These are phyloP conservation scores for Xylariaceae sp. DNA, from an alignment of 2,329 filamentous ascomycete species.

Conservation along the genomic window DNA sequence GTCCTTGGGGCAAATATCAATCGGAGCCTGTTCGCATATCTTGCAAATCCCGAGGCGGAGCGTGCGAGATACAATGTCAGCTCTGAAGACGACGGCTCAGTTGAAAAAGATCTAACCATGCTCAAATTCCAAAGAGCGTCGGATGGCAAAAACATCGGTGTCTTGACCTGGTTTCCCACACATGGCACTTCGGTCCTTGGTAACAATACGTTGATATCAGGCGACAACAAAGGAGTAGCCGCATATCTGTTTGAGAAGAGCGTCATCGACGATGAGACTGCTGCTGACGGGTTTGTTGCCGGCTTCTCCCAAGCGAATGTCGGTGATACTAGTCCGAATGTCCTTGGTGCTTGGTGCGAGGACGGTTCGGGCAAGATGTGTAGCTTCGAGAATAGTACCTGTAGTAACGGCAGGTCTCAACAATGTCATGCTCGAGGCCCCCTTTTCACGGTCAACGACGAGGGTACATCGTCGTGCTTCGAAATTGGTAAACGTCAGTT, in stretches of 20 bases:
- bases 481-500: slow-evolving; percentile 78
- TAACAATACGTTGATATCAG: slow-evolving; percentile 88
- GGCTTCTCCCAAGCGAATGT: slow-evolving; percentile 93
- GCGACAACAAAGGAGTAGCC: slow-evolving; percentile 96
- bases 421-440: slow-evolving; percentile 76
- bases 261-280: slow-evolving; percentile 55
- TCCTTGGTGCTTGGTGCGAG: slow-evolving; percentile 86
- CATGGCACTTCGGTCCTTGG: slow-evolving; percentile 90
- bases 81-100: slow-evolving; percentile 55
- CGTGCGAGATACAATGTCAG: slow-evolving; percentile 65
- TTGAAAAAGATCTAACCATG: slow-evolving; percentile 76
- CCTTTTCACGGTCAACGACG: slow-evolving; percentile 66
- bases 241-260: slow-evolving; percentile 81
- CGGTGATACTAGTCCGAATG: slow-evolving; percentile 87
- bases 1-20: slow-evolving; percentile 83
- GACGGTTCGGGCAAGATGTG: slow-evolving; percentile 75
- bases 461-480: slow-evolving; percentile 73
- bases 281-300: slow-evolving; percentile 74
- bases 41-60: slow-evolving; percentile 80
- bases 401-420: slow-evolving; percentile 68
- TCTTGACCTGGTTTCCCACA: slow-evolving; percentile 89
- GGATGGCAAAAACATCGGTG: slow-evolving; percentile 75
- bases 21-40: slow-evolving; percentile 83
- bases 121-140: slow-evolving; percentile 75
- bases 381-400: slow-evolving; percentile 82